A percentile compares a stretch with the other conserved stretches of the same genome.
Evolutionary conservation across 1,284 basidiomycete genomes (phyloP).

Genomic region (Moesziomyces sp.): DNA sequence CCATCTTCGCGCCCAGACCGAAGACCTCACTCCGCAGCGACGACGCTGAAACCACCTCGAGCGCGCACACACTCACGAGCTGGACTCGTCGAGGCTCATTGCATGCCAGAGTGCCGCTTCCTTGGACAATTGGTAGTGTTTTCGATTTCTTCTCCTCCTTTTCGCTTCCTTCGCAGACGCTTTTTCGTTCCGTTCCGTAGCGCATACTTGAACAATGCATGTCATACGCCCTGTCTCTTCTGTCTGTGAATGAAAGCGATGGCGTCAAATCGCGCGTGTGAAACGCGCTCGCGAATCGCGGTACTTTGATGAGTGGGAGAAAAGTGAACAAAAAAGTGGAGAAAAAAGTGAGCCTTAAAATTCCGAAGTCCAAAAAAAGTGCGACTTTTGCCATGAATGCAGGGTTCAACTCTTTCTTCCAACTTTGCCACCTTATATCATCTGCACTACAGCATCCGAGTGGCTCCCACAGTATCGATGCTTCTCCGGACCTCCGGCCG

Average conservation of each 20-base stretch:
- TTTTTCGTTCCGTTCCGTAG: neutral
- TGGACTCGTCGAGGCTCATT: constrained; percentile 6
- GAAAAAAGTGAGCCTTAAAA: too few relatives aligned
- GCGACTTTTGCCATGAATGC: constrained; percentile 1
- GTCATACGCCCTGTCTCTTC: neutral
- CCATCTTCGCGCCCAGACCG: constrained; percentile 41
- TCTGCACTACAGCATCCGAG: too few relatives aligned
- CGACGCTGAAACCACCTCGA: constrained; percentile 16
- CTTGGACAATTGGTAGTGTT: neutral
- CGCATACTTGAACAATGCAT: constrained; percentile 24
- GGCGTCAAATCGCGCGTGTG: too few relatives aligned
- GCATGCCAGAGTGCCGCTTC: neutral
- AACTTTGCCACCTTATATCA: too few relatives aligned
- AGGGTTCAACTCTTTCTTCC: constrained; percentile 8
- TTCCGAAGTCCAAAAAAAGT: neutral
- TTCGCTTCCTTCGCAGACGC: constrained; percentile 5
- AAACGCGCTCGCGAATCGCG: neutral
- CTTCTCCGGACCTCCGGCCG: too few relatives aligned
- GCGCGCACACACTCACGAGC: neutral
- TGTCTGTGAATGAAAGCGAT: neutral
- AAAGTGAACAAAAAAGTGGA: neutral
- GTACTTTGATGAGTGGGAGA: neutral
- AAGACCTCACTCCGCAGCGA: constrained; percentile 36
- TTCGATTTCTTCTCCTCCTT: neutral
- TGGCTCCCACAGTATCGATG: too few relatives aligned